Evolutionary conservation across 1,284 basidiomycete genomes (phyloP).

Genomic region (Apiotrichum sp.): DNA sequence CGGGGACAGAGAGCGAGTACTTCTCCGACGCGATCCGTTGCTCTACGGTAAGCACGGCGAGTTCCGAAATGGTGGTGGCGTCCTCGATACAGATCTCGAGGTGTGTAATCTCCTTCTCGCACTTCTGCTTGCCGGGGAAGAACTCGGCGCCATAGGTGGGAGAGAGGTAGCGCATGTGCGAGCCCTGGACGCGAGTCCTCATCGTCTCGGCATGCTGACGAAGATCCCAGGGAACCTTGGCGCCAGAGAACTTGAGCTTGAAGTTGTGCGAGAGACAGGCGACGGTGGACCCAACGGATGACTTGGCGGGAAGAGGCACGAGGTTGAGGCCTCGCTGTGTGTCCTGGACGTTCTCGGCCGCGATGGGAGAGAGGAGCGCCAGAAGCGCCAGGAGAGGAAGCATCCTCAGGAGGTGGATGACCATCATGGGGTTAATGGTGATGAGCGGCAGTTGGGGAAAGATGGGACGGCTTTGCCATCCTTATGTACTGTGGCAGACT

Average conservation of each 20-base stretch:
- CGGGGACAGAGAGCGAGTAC: not conserved
- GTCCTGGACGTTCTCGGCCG: not conserved
- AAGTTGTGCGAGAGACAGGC: conserved; percentile 54
- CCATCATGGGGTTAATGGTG: too few species aligned
- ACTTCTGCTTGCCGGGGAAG: conserved; percentile 2
- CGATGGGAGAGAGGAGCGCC: not conserved
- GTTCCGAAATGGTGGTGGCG: not conserved
- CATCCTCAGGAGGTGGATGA: too few species aligned
- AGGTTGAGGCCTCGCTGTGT: conserved; percentile 1
- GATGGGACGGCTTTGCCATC: too few species aligned
- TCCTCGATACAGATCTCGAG: conserved; percentile 52
- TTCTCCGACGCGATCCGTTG: not conserved
- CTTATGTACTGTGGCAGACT: too few species aligned
- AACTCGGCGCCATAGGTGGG: conserved; percentile 21
- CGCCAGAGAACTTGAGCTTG: conserved; percentile 47
- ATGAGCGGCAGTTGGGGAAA: too few species aligned
- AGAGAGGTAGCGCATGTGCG: conserved; percentile 17
- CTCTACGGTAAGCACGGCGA: not conserved
- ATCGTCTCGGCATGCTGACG: conserved; percentile 50
- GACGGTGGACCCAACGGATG: conserved; percentile 52
- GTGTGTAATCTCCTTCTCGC: not conserved
- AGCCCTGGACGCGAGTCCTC: conserved; percentile 12
- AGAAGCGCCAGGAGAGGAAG: not conserved
- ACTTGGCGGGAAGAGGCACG: conserved; percentile 46
- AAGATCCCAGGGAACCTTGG: conserved; percentile 50